Evolutionary conservation across 345 rosid species (phyloP).

Genomic region (Citrus mangshanensis): DNA sequence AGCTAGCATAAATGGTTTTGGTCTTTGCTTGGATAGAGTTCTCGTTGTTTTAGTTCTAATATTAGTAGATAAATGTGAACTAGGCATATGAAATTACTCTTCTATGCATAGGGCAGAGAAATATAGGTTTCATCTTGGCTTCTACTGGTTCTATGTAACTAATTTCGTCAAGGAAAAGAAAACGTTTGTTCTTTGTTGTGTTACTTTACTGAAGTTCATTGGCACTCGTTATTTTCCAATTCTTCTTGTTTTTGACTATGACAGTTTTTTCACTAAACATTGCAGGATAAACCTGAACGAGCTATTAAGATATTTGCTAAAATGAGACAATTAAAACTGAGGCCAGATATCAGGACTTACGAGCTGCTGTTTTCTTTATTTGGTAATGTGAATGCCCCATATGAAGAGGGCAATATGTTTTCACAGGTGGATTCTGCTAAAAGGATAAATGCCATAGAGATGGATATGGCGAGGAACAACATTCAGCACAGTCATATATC

Average conservation of each 20-base stretch:
- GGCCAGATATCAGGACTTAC: constrained; percentile 61
- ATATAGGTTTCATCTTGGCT: not conserved
- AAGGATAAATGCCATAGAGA: constrained; percentile 68
- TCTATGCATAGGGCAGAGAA: not conserved
- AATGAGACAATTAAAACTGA: constrained; percentile 60
- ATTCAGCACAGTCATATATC: constrained; percentile 62
- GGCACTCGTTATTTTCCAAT: not conserved
- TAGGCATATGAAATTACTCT: not conserved
- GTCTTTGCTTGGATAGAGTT: not conserved
- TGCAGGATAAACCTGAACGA: constrained; percentile 81
- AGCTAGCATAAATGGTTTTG: not conserved
- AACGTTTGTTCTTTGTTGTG: not conserved
- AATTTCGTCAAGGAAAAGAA: constrained; percentile 2
- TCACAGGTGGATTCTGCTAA: constrained; percentile 56
- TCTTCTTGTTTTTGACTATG: not conserved
- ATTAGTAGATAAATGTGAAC: not conserved
- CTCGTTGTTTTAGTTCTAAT: not conserved
- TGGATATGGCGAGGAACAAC: constrained; percentile 68
- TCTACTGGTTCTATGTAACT: not conserved
- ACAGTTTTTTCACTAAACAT: constrained; percentile 8
- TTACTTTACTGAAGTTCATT: not conserved
- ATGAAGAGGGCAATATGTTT: constrained; percentile 54
- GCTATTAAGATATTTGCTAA: constrained; percentile 60
- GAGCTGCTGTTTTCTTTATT: constrained; percentile 70
- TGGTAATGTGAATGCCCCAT: constrained; percentile 70